Base-by-base conservation (phyloP, 75 land plant genomes). In the Pseudotsuga menziesii region DNA sequence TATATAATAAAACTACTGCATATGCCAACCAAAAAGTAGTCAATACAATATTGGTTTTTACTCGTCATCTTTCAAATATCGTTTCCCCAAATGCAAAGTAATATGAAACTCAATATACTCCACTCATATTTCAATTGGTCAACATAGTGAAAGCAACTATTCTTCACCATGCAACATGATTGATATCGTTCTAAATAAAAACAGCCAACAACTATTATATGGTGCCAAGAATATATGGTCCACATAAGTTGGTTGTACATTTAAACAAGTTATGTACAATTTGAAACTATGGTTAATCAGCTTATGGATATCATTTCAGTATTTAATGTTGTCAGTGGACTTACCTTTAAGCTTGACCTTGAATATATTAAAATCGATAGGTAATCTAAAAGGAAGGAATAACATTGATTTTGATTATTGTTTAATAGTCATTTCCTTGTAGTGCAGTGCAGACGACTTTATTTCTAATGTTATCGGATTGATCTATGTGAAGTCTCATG, bases 161-260 rank as follows among this genome's bases (percentile, higher is more conserved):
- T 29, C 41, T 39, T 39, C 23, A 69, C 72, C 25, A 8, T 22
- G 3, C 3, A 9, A 44, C 72, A 67, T 67, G 8, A 15, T 32
- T 39, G 72, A 67, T 22, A 69, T 69, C n/a, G 19, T 41, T 35
- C 54, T 69, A 41, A 20, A 69, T 12, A 69, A 69, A 69, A 36
- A 22, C 20, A 69, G 54, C 54, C 54, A 9, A 48, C 54, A 48
- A 12, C 54, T 48, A 48, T 48, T 11, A 48, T 48, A 48, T n/a
- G n/a, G n/a, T n/a, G n/a, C n/a, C n/a, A n/a, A n/a, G n/a, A n/a
- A n/a, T n/a, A n/a, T n/a, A n/a, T 26, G n/a, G 39, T 72, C n/a
- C 15, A 8, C 76, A 75, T 75, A 23, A 23, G 9, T 22, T 60
- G 14, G 67, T 4, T 55, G 67, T 55, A 19, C 14, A 75, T 48